Evolutionary conservation across 2,329 filamentous ascomycete genomes (phyloP), one percentile per base, ranked within the genome.

Genomic region (Fusarium vanettenii): DNA sequence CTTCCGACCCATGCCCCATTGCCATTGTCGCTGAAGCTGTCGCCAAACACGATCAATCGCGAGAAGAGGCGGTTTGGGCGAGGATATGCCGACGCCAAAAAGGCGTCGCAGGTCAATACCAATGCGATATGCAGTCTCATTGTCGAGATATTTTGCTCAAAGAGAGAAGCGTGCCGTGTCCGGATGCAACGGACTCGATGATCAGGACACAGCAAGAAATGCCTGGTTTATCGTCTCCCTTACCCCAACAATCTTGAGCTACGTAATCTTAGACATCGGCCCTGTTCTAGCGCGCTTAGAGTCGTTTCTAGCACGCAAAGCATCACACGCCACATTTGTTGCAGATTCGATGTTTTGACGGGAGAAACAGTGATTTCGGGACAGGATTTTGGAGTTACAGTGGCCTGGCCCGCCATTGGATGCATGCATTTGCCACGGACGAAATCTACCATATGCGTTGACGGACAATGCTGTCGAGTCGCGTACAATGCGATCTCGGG

Each of bases 11-110:
- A 74, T 25, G 72, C 74, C 0, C 72, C 72, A 48, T 74, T 73
- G 11, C 72, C 72, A 8, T 74, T 73, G 1, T 74, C 72, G 33
- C 72, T 74, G 55, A 74, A 74, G 52, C 72, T 74, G 10, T 74
- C 72, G 6, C 72, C 72, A n/a, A 74, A 73, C 10, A 74, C 72
- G 18, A 74, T 56, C n/a, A 74, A 57, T 0, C 72, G 70, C 0
- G 66, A 62, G 0, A 60, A 64, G 4, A 33, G 50, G 3, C 45
- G n/a, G 0, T 41, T 20, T 4, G 33, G 18, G 6, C 55, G 5
- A 14, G 71, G 71, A 2, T 45, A 18, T 1, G 71, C 67, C 11
- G 41, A 29, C 2, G 41, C 48, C 4, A 62, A 5, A 64, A 59
- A 39, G 5, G 35, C n/a, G 27, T 39, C 39, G 6, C 20, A 73